Evolutionary conservation across 1,284 basidiomycete genomes (phyloP), one percentile per base, ranked within the genome.

Genomic region (Sporisorium iseilematis-ciliati): DNA sequence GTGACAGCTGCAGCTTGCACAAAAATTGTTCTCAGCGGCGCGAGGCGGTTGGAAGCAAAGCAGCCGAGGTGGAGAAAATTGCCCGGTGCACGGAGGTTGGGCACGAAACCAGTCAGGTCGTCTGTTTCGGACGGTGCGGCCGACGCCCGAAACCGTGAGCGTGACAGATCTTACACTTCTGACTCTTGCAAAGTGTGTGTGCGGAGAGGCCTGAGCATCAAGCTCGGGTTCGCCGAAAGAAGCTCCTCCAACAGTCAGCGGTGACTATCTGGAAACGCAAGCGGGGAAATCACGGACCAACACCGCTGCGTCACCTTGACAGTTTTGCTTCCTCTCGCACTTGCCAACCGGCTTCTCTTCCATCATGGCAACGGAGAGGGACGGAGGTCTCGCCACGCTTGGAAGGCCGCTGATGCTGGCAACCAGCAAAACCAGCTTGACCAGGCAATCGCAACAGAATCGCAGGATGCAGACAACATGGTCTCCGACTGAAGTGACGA

Each of bases 121-220:
- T 14, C 5, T 45, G 4, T 53, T 65, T 71, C 68, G 68, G 68
- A 55, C 55, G 54, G 48, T 62, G 58, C 61, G 63, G 55, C 68
- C 68, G 68, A 71, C 31, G 68, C 51, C 68, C 68, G 68, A 71
- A 71, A 49, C n/a, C 16, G n/a, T n/a, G 12, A 35, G 51, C 38
- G 11, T 33, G 41, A 40, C 38, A 35, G 26, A 41, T 45, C n/a
- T 25, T 55, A 18, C 46, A 26, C 25, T 48, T 48, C 35, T 38
- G 14, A 16, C 35, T 25, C 57, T 53, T 31, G 21, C 25, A 38
- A 38, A 33, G 42, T 38, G n/a, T n/a, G n/a, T n/a, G n/a, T n/a
- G 35, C 31, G 33, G 40, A 51, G 35, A 41, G 20, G 50, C 40
- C 21, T 48, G 45, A 38, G 14, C 35, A 14, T 16, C 12, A 38